Evolutionary conservation across 208 protist species (phyloP), one percentile per base, ranked within the genome.

Genomic region (Wallacemonas collosoma): DNA sequence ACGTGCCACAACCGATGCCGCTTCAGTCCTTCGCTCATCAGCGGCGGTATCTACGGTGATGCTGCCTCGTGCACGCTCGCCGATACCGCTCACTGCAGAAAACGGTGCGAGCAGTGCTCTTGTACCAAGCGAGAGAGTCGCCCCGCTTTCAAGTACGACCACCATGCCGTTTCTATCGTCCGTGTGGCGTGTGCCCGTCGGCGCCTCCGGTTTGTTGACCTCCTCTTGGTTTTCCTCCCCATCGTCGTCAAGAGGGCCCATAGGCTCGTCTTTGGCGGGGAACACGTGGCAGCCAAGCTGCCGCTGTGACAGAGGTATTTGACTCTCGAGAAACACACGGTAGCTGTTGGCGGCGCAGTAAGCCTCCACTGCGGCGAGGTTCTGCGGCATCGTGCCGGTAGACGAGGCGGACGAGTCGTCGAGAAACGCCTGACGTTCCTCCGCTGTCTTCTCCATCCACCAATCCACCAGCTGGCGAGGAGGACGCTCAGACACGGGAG

Each of bases 371-470:
- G 66, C 61, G 40, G 44, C 50, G 63, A 93, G 85, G 73, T 91
- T 92, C 45, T 83, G 63, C n/a, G 75, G 67, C 47, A 81, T 83
- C 3, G 60, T 12, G 45, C 8, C 45, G 45, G 45, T 78, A 3
- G 71, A 66, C 2, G 87, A 85, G 6, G 79, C 86, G 41, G 77
- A 79, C 7, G 76, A 75, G 71, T 76, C 77, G 14, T 76, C 57
- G n/a, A 90, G 53, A 72, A 93, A 89, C 15, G 66, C 80, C 50
- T 75, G 68, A 7, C 90, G 81, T 26, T 90, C 80, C 56, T 88
- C 84, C 12, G 79, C 60, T 8, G 77, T 76, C 66, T 92, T 93
- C 68, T 67, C 67, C 64, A 93, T 80, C 88, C 90, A 95, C 82
- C 86, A 89, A 54, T 85, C 69, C 40, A 93, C 72, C 9, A 87